These are phyloP conservation scores for Lipomyces yarrowii DNA, from an alignment of 1,139 yeast species.

Conservation along the genomic window DNA sequence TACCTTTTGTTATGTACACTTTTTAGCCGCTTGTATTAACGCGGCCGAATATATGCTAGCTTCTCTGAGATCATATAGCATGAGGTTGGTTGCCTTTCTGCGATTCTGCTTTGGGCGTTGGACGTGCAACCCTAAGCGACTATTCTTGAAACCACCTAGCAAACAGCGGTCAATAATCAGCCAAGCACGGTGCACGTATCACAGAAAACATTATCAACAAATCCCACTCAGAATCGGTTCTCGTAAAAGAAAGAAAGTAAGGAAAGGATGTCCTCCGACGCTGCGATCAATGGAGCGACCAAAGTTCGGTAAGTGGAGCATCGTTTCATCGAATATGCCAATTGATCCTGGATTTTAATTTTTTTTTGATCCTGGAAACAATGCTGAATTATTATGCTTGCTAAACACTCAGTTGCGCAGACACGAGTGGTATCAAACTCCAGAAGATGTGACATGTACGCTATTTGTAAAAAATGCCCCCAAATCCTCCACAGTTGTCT, in stretches of 20 bases:
- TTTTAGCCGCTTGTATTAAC: background rate
- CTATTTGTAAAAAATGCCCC: constrained; percentile 72
- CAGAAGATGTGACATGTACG: constrained; percentile 61
- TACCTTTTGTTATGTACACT: background rate
- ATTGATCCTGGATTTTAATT: background rate
- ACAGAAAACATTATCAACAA: background rate
- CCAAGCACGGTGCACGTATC: background rate
- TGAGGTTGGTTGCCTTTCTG: background rate
- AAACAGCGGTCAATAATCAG: too few species aligned
- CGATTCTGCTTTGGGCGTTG: too few species aligned
- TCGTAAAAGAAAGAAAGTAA: background rate
- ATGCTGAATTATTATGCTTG: background rate
- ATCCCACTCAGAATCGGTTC: background rate
- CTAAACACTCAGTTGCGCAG: constrained; percentile 36
- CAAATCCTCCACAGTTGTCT: constrained; percentile 47
- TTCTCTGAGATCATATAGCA: background rate
- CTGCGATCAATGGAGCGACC: background rate
- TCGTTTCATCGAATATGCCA: background rate
- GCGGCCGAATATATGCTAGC: background rate
- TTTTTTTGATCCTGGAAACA: background rate
- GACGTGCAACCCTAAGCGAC: background rate
- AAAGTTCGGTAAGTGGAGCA: background rate
- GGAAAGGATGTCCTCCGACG: background rate
- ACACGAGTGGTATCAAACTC: constrained; percentile 80
- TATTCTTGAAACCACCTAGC: background rate